phyloP scores from a whole-genome alignment of 257 asterid species.

The Solanum habrochaites region DNA sequence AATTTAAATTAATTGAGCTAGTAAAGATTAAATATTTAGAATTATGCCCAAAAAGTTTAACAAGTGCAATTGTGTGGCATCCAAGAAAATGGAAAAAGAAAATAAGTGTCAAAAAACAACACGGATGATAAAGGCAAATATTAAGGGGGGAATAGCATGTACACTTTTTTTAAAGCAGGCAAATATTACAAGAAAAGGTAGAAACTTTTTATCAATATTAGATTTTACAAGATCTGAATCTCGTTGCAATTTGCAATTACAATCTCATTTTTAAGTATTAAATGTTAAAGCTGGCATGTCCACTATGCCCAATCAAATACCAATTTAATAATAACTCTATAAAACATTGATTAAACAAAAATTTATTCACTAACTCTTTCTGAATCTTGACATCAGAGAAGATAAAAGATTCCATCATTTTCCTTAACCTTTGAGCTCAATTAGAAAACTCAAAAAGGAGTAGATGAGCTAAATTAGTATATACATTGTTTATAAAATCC shows the following conservation, averaged over 20 bases:
- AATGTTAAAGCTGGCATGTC: not conserved
- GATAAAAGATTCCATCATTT: not conserved
- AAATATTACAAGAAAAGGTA: not conserved
- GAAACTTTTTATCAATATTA: not conserved
- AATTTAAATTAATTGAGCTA: not conserved
- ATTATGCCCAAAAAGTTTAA: not conserved
- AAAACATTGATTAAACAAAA: not conserved
- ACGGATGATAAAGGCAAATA: not conserved
- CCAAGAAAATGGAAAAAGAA: not conserved
- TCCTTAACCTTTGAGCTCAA: not conserved
- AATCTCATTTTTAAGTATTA: not conserved
- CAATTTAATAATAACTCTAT: not conserved
- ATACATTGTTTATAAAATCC: not conserved
- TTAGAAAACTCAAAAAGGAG: not conserved
- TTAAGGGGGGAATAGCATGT: not conserved
- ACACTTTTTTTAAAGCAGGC: not conserved
- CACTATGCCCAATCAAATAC: not conserved
- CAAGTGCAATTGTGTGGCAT: not conserved
- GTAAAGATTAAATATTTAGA: not conserved
- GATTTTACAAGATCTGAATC: not conserved
- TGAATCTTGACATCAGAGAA: not conserved
- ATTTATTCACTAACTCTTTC: not conserved
- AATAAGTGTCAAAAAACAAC: not conserved
- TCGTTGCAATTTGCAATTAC: not conserved
- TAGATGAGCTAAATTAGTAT: not conserved